Percentiles rank a stretch among this genome's conserved stretches.
Evolutionary conservation across 1,284 basidiomycete genomes (phyloP).

Genomic region (Tetrapyrgos nigripes): DNA sequence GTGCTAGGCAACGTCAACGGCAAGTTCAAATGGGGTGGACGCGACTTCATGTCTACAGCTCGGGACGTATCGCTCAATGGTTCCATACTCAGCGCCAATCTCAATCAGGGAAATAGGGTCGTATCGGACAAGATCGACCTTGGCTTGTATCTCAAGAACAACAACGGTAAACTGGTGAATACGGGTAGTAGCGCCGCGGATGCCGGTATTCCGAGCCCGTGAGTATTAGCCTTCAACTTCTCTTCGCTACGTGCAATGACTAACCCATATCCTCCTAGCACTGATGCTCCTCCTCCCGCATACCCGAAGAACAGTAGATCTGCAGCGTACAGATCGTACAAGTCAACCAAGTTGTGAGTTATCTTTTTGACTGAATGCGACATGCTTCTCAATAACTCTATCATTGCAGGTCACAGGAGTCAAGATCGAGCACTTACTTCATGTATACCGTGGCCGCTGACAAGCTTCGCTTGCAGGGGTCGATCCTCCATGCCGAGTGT

Average conservation of each 20-base stretch:
- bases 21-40: slow-evolving; percentile 1
- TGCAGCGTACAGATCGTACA: neutral
- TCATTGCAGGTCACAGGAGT: neutral
- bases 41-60: neutral
- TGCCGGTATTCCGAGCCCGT: neutral
- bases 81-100: neutral
- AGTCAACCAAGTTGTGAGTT: neutral
- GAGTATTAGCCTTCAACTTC: too few relatives aligned
- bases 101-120: neutral
- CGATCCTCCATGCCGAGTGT: slow-evolving; percentile 6
- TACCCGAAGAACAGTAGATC: neutral
- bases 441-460: neutral
- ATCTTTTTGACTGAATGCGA: neutral
- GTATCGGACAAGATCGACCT: neutral
- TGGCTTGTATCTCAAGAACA: neutral
- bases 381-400: neutral
- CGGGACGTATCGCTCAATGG: neutral
- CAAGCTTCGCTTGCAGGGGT: neutral
- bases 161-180: neutral
- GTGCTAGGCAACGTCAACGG: neutral
- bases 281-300: neutral
- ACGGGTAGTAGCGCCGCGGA: neutral
- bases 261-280: too few relatives aligned
- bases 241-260: too few relatives aligned
- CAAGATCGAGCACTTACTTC: slow-evolving; percentile 2